phyloP scores from a whole-genome alignment of 805 yeast species.

The Candida dajiaensis region DNA sequence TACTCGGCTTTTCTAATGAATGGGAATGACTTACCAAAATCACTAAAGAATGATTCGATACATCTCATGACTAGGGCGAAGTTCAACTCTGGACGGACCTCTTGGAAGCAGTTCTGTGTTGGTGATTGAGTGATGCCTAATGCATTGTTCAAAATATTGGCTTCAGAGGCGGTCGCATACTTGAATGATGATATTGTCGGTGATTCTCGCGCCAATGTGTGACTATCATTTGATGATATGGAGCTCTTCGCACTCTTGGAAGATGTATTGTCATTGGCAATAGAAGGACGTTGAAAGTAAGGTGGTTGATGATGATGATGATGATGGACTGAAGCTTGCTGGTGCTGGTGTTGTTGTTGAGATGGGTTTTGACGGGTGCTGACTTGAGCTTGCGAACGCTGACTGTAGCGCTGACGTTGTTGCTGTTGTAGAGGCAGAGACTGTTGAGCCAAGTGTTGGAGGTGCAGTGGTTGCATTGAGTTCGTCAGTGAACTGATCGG shows the following conservation, averaged over 20 bases:
- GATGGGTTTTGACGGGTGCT: background rate
- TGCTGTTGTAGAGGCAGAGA: background rate
- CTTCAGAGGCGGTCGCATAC: background rate
- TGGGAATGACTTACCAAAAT: slow-evolving; percentile 5
- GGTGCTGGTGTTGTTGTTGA: background rate
- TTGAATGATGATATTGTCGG: background rate
- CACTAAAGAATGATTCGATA: slow-evolving; percentile 7
- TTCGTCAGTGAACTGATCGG: slow-evolving; percentile 8
- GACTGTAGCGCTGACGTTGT: background rate
- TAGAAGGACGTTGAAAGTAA: background rate
- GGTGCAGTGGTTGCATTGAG: background rate
- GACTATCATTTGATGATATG: background rate
- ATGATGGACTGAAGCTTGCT: background rate
- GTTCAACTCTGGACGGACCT: slow-evolving; percentile 1
- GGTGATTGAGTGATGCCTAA: background rate
- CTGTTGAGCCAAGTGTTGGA: background rate
- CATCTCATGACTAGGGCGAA: slow-evolving; percentile 1
- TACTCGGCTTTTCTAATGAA: slow-evolving; percentile 9
- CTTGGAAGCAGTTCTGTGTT: background rate
- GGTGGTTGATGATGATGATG: background rate
- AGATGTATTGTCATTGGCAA: background rate
- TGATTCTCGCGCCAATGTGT: background rate
- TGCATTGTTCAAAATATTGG: background rate
- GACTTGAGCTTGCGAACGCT: background rate
- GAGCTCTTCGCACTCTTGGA: background rate